phyloP scores from a whole-genome alignment of 371 early-diverging fungal species.

The Mortierella sp. region DNA sequence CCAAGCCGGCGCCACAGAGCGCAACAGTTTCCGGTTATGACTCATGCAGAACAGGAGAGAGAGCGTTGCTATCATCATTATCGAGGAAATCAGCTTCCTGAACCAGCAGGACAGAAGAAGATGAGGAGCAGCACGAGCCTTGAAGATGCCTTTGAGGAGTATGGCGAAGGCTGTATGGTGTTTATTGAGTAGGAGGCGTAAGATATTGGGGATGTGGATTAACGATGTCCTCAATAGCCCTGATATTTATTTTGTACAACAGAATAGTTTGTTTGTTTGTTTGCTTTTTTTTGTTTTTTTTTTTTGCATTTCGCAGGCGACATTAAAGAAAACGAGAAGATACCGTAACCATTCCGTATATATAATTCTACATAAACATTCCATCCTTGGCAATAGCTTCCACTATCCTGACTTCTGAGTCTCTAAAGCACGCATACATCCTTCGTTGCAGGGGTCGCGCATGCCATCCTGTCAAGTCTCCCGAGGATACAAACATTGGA shows the following conservation, averaged over 20 bases:
- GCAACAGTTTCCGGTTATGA: conserved; percentile 37
- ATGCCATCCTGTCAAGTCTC: conserved; percentile 41
- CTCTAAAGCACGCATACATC: conserved; percentile 51
- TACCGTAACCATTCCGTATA: not conserved
- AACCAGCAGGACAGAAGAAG: conserved; percentile 48
- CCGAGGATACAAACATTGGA: conserved; percentile 21
- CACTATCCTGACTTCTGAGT: conserved; percentile 43
- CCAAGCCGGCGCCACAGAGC: conserved; percentile 26
- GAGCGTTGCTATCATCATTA: conserved; percentile 47
- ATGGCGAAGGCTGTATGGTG: conserved; percentile 48
- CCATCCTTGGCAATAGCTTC: conserved; percentile 53
- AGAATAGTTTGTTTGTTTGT: not conserved
- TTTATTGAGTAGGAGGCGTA: conserved; percentile 30
- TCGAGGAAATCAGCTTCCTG: conserved; percentile 41
- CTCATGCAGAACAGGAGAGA: conserved; percentile 50
- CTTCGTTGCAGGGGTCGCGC: conserved; percentile 43
- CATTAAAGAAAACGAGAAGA: not conserved
- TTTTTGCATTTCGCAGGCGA: not conserved
- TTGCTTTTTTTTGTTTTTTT: not conserved
- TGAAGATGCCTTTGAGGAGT: conserved; percentile 41
- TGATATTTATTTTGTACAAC: conserved; percentile 7
- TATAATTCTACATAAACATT: conserved; percentile 41
- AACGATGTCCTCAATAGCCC: not conserved
- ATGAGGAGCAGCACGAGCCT: conserved; percentile 30
- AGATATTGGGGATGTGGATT: not conserved